phyloP scores from a whole-genome alignment of 2,329 filamentous ascomycete species.

The Fusarium tanahbumbuense region DNA sequence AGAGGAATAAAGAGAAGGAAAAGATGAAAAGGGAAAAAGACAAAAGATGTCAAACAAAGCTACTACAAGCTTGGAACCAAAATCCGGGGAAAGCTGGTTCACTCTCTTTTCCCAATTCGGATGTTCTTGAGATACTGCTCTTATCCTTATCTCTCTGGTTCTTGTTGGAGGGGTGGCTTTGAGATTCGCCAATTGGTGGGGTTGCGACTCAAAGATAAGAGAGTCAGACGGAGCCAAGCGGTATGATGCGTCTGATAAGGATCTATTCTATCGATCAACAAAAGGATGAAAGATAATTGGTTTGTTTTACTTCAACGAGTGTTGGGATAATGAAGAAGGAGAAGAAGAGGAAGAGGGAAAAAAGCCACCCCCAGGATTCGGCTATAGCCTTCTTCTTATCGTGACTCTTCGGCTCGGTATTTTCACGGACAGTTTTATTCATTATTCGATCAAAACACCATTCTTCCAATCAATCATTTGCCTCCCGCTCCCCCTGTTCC shows the following conservation, averaged over 20 bases:
- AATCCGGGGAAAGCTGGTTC: conserved; percentile 28
- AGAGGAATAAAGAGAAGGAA: conserved; percentile 12
- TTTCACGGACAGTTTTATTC: conserved; percentile 13
- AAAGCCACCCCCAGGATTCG: conserved; percentile 25
- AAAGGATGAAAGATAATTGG: not conserved
- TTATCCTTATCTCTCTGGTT: conserved; percentile 42
- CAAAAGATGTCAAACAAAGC: conserved; percentile 9
- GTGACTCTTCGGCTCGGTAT: conserved; percentile 15
- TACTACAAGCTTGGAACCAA: conserved; percentile 23
- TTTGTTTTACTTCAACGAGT: conserved; percentile 13
- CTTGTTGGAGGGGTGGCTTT: conserved; percentile 14
- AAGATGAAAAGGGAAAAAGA: conserved; percentile 12
- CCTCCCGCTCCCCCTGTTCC: not conserved
- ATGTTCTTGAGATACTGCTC: conserved; percentile 10
- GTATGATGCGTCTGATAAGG: conserved; percentile 24
- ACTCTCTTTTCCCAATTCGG: conserved; percentile 8
- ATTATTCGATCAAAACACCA: conserved; percentile 34
- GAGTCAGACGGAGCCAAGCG: conserved; percentile 4
- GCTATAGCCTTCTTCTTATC: conserved; percentile 33
- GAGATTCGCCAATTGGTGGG: conserved; percentile 40
- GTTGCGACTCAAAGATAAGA: conserved; percentile 41
- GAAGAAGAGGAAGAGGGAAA: not conserved
- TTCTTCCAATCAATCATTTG: conserved; percentile 20
- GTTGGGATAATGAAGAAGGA: conserved; percentile 11
- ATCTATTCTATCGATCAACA: conserved; percentile 14